These are phyloP conservation scores for Pneumocystis carinii DNA, from an alignment of 1,139 yeast genomes.

Conservation along the genomic window DNA sequence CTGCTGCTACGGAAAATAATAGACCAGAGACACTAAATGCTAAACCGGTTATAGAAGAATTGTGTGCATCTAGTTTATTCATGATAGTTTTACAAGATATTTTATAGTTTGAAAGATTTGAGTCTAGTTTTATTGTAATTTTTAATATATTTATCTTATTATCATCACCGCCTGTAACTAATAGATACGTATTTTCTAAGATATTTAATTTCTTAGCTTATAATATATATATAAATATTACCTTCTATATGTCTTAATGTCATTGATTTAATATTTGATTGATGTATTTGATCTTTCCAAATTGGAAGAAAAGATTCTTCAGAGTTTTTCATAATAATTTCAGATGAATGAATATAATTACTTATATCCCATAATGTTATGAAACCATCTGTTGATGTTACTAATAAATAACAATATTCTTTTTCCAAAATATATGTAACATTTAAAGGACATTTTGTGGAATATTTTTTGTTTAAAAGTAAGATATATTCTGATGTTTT, in stretches of 20 bases:
- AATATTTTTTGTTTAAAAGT: constrained; percentile 38
- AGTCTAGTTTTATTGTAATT: not conserved
- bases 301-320: constrained; percentile 17
- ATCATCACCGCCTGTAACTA: constrained; percentile 84
- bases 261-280: constrained; percentile 55
- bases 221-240: constrained; percentile 1
- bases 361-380: constrained; percentile 46
- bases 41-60: not conserved
- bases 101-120: not conserved
- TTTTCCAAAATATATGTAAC: constrained; percentile 33
- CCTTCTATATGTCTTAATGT: constrained; percentile 23
- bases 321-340: not conserved
- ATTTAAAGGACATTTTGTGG: constrained; percentile 62
- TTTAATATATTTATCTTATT: constrained; percentile 25
- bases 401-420: constrained; percentile 28
- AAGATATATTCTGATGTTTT: constrained; percentile 28
- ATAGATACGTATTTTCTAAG: constrained; percentile 20
- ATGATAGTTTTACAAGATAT: not conserved
- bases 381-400: constrained; percentile 75
- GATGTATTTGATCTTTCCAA: constrained; percentile 49
- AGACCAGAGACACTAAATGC: not conserved
- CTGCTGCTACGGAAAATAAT: not conserved
- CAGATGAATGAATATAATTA: constrained; percentile 2
- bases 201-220: not conserved
- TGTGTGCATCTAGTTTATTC: not conserved